Evolutionary conservation across 306 rosid species (phyloP), one percentile per base, ranked within the genome.

Genomic region (Cicer yamashitae): DNA sequence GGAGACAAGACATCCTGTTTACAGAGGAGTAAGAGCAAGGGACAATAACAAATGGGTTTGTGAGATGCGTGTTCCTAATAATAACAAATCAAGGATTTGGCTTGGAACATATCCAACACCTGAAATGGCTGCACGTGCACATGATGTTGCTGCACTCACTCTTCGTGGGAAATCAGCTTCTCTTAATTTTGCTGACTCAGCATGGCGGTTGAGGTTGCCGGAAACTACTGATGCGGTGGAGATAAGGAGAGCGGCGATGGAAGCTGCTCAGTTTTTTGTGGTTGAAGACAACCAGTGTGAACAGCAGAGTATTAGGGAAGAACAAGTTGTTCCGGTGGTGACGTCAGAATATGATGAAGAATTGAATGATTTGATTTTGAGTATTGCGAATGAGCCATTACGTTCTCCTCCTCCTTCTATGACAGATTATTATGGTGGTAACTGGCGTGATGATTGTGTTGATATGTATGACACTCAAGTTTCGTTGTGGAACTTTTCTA

Each of bases 111-210:
- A 90, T 62, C 77, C 86, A 0, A 94, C 91, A 0, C 85, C 97
- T 0, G 96, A 94, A 73, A 94, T 91, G 94, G 97, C 98, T 0
- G 98, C 97, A 0, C 83, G 98, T 0, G 98, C 98, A 0, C 96
- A 94, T 11, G 98, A 94, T 45, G 96, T 94, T 25, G 97, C 98
- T 0, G 94, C 91, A 1, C 79, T 94, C 4, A 86, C 88, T 0
- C 76, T 91, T 1, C 58, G 89, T 0, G 97, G 93, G 0, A 88
- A 80, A 57, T 84, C 85, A 0, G 93, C 93, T 0, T 91, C 97
- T 38, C 90, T 94, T 22, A 94, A 94, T 51, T 94, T 94, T 7
- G 94, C 93, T 0, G 97, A 94, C 81, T 94, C 98, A 0, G 88
- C 76, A 0, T 86, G 91, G 93, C 82, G 87, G 9, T 34, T 91